A percentile compares a stretch with the other conserved stretches of the same genome.
These are phyloP conservation scores for Diaporthe citrichinensis DNA, from an alignment of 2,329 filamentous ascomycete species.

Conservation along the genomic window DNA sequence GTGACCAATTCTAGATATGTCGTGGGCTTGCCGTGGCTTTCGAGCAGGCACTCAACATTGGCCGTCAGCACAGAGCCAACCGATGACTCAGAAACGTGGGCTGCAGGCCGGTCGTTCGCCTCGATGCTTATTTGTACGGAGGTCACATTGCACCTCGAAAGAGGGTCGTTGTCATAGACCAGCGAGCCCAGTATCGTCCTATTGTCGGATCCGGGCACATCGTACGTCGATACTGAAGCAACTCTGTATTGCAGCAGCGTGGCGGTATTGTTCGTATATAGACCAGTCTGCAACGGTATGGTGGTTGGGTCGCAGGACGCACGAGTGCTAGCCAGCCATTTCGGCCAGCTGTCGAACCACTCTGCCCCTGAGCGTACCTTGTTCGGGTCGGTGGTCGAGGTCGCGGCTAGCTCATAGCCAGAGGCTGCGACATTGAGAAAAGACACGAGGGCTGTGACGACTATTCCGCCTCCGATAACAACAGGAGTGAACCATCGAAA, in stretches of 20 bases:
- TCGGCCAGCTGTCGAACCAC: neutral
- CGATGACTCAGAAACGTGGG: neutral
- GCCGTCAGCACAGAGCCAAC: neutral
- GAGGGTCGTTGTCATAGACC: neutral
- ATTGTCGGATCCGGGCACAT: neutral
- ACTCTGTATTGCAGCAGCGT: neutral
- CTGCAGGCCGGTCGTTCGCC: neutral
- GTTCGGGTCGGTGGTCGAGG: neutral
- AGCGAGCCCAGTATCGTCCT: neutral
- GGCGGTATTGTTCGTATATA: neutral
- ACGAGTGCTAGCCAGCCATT: conserved; percentile 6
- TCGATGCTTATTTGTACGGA: neutral
- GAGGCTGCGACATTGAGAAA: neutral
- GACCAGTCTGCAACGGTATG: neutral
- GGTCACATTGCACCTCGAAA: neutral
- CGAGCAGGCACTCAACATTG: neutral
- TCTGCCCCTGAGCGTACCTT: neutral
- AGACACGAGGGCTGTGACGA: neutral
- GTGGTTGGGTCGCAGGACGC: neutral
- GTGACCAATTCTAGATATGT: neutral
- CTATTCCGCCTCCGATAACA: neutral
- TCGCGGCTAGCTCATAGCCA: neutral
- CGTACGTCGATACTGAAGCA: neutral
- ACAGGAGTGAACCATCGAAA: neutral
- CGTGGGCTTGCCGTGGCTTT: neutral